phyloP scores from a whole-genome alignment of 768 basidiomycete genomes.

The Lactarius akahatsu region DNA sequence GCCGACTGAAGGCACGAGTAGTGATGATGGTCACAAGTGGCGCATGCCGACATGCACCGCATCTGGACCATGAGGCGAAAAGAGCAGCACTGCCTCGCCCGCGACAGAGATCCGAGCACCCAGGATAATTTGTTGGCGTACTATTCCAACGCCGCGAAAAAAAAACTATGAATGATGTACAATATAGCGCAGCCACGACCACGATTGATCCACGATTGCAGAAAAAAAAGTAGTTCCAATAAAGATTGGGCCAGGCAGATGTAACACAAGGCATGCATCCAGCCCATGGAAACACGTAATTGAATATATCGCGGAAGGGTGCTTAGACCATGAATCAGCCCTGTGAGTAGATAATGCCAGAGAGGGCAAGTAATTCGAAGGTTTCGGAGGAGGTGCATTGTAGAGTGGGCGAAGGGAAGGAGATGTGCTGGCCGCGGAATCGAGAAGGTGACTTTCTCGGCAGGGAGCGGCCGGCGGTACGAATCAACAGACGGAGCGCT shows the following conservation, averaged over 20 bases:
- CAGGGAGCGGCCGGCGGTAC: slow-evolving; percentile 5
- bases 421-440: neutral
- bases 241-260: neutral
- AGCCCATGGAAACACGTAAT: slow-evolving; percentile 11
- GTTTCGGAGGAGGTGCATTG: neutral
- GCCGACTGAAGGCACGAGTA: slow-evolving; percentile 1
- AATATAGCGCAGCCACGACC: neutral
- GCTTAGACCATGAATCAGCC: neutral
- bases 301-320: neutral
- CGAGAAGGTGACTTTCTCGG: neutral
- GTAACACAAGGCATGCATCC: neutral
- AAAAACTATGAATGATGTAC: neutral
- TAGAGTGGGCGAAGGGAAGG: slow-evolving; percentile 5
- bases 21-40: slow-evolving; percentile 10
- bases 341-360: neutral
- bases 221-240: neutral
- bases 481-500: slow-evolving; percentile 18
- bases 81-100: neutral
- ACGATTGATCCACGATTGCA: slow-evolving; percentile 3
- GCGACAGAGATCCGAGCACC: slow-evolving; percentile 17
- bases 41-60: slow-evolving; percentile 10
- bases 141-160: neutral
- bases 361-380: slow-evolving; percentile 7
- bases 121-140: slow-evolving; percentile 16
- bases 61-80: slow-evolving; percentile 10